Conservation (phyloP, 2,329 filamentous ascomycete genomes). For the Alternaria rosae region DNA sequence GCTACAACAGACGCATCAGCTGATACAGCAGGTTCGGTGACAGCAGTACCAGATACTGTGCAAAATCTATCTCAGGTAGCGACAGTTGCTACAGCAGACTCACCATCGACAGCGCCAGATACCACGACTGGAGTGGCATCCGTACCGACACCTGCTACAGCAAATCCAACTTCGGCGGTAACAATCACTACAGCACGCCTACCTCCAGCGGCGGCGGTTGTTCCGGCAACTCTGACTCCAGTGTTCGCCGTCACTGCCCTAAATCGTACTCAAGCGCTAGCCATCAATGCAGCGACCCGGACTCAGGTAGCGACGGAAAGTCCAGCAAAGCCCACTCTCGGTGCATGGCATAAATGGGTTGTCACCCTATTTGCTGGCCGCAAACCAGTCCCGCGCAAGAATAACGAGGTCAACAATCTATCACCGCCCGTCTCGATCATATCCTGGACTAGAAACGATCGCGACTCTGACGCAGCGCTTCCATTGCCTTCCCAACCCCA, state of each 20-base stretch:
- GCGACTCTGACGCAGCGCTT: not conserved
- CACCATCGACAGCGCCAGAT: not conserved
- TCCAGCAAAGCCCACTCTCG: not conserved
- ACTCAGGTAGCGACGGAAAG: not conserved
- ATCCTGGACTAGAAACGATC: not conserved
- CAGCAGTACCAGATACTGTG: too few species aligned
- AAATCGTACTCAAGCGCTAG: not conserved
- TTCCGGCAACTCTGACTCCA: not conserved
- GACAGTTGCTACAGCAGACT: not conserved
- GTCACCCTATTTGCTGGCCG: conserved; percentile 22
- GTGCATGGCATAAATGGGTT: conserved; percentile 8
- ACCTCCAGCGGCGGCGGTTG: not conserved
- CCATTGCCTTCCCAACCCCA: not conserved
- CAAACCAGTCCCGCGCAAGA: not conserved
- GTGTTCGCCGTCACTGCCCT: not conserved
- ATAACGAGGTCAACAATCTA: not conserved
- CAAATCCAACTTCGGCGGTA: not conserved
- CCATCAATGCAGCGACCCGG: not conserved
- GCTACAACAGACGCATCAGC: not conserved
- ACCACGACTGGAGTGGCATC: not conserved
- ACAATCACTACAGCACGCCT: not conserved
- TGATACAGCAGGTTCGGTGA: too few species aligned
- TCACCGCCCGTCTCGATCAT: not conserved
- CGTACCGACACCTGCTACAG: not conserved
- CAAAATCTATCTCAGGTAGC: too few species aligned